phyloP scores from a whole-genome alignment of 371 early-diverging fungal species.

The Mucor lusitanicus region DNA sequence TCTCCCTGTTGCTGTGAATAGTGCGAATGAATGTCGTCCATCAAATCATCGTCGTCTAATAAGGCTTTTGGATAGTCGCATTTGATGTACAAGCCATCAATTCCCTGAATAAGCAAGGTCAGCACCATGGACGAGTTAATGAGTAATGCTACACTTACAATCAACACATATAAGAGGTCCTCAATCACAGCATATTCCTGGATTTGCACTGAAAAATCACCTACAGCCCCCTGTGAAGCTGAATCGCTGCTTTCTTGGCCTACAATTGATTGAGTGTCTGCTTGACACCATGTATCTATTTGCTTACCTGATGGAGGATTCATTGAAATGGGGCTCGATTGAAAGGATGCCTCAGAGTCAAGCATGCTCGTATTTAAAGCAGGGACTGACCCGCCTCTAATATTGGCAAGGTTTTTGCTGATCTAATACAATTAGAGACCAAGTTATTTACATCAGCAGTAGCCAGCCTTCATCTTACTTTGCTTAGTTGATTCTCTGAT shows the following conservation, averaged over 20 bases:
- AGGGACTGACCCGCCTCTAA: constrained; percentile 29
- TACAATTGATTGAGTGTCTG: background rate
- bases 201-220: constrained; percentile 37
- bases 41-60: constrained; percentile 27
- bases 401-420: constrained; percentile 39
- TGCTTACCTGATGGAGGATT: background rate
- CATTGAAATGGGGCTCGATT: background rate
- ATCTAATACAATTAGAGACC: constrained; percentile 23
- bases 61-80: constrained; percentile 33
- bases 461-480: constrained; percentile 19
- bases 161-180: constrained; percentile 83
- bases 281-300: background rate
- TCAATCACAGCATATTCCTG: constrained; percentile 89
- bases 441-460: too few relatives aligned
- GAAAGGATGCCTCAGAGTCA: background rate
- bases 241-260: background rate
- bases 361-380: constrained; percentile 1
- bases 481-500: constrained; percentile 44
- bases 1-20: constrained; percentile 18
- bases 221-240: constrained; percentile 11
- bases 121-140: background rate
- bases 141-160: constrained; percentile 50
- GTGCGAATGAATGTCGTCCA: constrained; percentile 22
- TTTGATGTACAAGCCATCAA: constrained; percentile 78
- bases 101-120: constrained; percentile 56